phyloP scores from a whole-genome alignment of 805 yeast species.

The Kurtzmaniella cleridarum region DNA sequence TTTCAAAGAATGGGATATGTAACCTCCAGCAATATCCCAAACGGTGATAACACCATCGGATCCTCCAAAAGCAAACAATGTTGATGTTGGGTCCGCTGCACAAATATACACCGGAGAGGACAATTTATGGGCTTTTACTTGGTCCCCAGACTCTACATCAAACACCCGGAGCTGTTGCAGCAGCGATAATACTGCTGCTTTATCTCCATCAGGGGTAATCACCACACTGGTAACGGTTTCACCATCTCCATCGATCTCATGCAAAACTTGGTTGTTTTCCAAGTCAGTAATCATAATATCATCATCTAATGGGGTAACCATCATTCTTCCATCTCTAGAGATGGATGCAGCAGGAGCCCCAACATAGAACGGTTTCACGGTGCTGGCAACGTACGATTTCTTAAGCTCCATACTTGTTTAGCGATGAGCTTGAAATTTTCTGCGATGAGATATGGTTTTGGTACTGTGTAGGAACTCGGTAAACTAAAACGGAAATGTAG shows the following conservation, averaged over 20 bases:
- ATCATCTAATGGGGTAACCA: constrained; percentile 80
- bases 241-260: constrained; percentile 77
- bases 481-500: no score
- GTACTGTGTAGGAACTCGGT: no score
- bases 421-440: no score
- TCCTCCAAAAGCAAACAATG: constrained; percentile 88
- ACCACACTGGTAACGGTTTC: constrained; percentile 70
- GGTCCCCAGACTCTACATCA: constrained; percentile 23
- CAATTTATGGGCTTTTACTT: constrained; percentile 47
- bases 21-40: constrained; percentile 88
- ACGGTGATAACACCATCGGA: constrained; percentile 90
- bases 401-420: constrained; percentile 13
- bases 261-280: constrained; percentile 49
- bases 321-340: constrained; percentile 51
- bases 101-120: constrained; percentile 81
- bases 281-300: constrained; percentile 69
- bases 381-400: constrained; percentile 38
- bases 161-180: constrained; percentile 76
- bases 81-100: constrained; percentile 71
- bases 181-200: constrained; percentile 70
- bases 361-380: constrained; percentile 77
- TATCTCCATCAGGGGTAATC: constrained; percentile 69
- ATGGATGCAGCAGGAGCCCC: constrained; percentile 78
- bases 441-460: no score
- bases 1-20: constrained; percentile 79